Conservation (phyloP, 352 stramenopile species). For the Hyaloperonospora arabidopsidis region DNA sequence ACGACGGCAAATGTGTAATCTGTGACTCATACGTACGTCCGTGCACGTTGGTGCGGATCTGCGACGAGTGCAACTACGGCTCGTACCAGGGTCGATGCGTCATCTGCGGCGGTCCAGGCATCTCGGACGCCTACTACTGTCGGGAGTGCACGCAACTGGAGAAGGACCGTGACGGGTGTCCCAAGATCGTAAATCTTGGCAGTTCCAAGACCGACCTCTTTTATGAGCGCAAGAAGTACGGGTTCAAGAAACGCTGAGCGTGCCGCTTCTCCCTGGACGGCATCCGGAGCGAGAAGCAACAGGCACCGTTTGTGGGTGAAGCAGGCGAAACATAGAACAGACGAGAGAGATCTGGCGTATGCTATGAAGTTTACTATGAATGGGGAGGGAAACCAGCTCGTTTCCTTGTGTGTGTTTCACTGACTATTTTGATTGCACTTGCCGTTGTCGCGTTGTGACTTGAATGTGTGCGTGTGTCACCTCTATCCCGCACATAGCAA, state of each 20-base stretch:
- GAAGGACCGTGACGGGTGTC: conserved; percentile 96
- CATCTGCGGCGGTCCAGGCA: conserved; percentile 94
- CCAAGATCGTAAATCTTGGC: conserved; percentile 98
- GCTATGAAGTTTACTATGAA: no score
- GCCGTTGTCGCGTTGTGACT: no score
- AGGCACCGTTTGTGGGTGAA: conserved; percentile 15
- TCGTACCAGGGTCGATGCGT: conserved; percentile 94
- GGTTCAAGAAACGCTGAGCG: conserved; percentile 85
- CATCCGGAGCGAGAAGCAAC: background rate
- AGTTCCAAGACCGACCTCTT: conserved; percentile 96
- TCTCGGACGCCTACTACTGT: conserved; percentile 99
- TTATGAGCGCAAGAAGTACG: conserved; percentile 99
- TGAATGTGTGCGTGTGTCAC: no score
- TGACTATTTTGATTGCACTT: no score
- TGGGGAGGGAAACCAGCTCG: no score
- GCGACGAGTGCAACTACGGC: conserved; percentile 99
- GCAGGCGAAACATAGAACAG: conserved; percentile 18
- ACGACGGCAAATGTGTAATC: conserved; percentile 98
- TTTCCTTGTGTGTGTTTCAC: no score
- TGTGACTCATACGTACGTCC: conserved; percentile 99
- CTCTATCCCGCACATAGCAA: no score
- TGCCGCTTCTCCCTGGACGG: conserved; percentile 11
- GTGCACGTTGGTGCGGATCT: conserved; percentile 95
- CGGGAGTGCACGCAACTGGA: conserved; percentile 96
- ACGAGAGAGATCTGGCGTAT: no score